Conservation (phyloP, 352 stramenopile genomes). For the Pythium sukuiense region DNA sequence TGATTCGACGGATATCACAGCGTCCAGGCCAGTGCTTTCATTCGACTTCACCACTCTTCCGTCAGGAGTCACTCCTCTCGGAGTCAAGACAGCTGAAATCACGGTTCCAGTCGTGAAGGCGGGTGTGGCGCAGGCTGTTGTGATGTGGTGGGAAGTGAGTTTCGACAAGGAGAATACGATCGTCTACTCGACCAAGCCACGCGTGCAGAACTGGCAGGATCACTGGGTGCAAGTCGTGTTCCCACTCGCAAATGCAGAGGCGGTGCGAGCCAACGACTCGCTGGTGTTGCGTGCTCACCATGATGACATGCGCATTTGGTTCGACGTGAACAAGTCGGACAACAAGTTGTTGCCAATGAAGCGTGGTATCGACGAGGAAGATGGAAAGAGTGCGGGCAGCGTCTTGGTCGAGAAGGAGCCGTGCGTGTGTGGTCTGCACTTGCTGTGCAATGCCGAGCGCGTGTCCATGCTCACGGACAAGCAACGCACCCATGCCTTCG, state of each 20-base stretch:
- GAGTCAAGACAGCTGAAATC: constrained; percentile 36
- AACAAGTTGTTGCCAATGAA: constrained; percentile 34
- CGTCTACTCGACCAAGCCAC: constrained; percentile 68
- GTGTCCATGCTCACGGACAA: constrained; percentile 71
- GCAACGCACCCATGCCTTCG: constrained; percentile 36
- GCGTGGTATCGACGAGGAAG: constrained; percentile 11
- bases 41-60: constrained; percentile 64
- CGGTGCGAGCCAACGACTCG: constrained; percentile 23
- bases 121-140: constrained; percentile 58
- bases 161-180: constrained; percentile 53
- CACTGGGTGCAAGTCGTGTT: constrained; percentile 84
- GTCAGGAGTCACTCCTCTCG: constrained; percentile 18
- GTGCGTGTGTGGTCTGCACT: constrained; percentile 73
- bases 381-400: not conserved
- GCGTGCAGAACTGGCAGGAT: constrained; percentile 78
- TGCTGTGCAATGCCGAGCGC: constrained; percentile 79
- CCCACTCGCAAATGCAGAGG: constrained; percentile 41
- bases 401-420: constrained; percentile 41
- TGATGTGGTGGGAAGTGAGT: constrained; percentile 83
- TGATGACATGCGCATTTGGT: constrained; percentile 81
- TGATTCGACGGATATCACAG: constrained; percentile 44
- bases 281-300: constrained; percentile 59
- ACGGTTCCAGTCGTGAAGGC: constrained; percentile 33
- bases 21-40: constrained; percentile 42
- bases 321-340: constrained; percentile 45